Evolutionary conservation across 2,329 filamentous ascomycete genomes (phyloP).

Genomic region (Berkeleyomyces rouxiae): DNA sequence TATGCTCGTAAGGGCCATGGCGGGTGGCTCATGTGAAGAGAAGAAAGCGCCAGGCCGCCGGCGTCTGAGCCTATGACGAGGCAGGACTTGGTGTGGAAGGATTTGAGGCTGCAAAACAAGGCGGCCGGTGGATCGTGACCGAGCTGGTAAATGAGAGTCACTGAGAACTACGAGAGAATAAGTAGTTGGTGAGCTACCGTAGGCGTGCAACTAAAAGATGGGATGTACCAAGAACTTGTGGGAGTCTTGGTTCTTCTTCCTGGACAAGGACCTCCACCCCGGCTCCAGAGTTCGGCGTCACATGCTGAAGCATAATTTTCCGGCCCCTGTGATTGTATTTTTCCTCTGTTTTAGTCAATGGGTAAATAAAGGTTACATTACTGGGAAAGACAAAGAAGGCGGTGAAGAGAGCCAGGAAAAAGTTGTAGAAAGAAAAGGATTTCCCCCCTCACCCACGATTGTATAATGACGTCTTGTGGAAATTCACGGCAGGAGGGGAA

Average conservation of each 20-base stretch:
- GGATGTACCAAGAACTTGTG: no score
- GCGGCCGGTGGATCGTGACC: neutral
- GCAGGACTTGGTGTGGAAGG: neutral
- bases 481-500: neutral
- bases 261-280: neutral
- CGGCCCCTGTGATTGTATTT: neutral
- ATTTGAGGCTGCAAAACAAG: neutral
- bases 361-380: neutral
- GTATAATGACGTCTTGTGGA: neutral
- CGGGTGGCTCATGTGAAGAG: neutral
- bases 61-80: neutral
- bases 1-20: neutral
- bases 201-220: no score
- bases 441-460: neutral
- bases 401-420: neutral
- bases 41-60: neutral
- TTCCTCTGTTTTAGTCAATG: neutral
- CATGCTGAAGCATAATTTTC: neutral
- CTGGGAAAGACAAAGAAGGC: neutral
- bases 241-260: neutral
- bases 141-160: no score
- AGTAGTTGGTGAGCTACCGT: no score
- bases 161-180: no score
- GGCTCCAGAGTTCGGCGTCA: neutral
- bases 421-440: neutral